Evolutionary conservation across 2,329 filamentous ascomycete genomes (phyloP), one percentile per base, ranked within the genome.

Genomic region (Xylaria sp.): DNA sequence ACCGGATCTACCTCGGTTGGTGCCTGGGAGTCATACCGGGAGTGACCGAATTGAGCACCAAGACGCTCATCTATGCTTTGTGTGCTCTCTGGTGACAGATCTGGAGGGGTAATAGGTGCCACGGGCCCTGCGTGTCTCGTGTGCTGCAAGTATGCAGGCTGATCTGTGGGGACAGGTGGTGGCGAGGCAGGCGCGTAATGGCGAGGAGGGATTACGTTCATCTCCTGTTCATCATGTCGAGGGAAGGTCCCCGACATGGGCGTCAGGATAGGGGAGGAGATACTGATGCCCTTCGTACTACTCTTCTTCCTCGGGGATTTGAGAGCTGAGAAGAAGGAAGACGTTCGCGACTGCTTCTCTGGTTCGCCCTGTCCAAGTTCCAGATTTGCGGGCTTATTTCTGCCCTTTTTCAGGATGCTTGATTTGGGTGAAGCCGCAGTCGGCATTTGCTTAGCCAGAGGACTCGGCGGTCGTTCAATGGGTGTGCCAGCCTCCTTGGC

Each of bases 241-340:
- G 85, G 83, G 67, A 89, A 89, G 2, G 83, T 85, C 2, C 78
- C 82, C 2, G 87, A 86, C 77, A 84, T 83, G 14, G 87, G 87
- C 8, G 87, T 89, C 80, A 87, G 84, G 69, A 89, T 87, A 53
- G 87, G 87, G 1, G 87, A 87, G 12, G 87, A 89, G 69, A 89
- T 89, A 71, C 74, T 83, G 66, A 89, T 75, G 19, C 78, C 82
- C 70, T 80, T 83, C 55, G 78, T 54, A 28, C 71, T 54, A 28
- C 71, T 74, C 64, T 82, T 85, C 66, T 82, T 85, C 76, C 81
- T 80, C 5, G 87, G 87, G 17, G 87, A 89, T 66, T 83, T 84
- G 60, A 89, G 79, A n/a, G 83, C 83, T 2, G 86, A 87, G 55
- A 89, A 77, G 61, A 89, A 77, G 12, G 86, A 87, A 2, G 85